A percentile compares a stretch with the other conserved stretches of the same genome.
These are phyloP conservation scores for Striga hermonthica DNA, from an alignment of 305 asterid species.

Conservation along the genomic window DNA sequence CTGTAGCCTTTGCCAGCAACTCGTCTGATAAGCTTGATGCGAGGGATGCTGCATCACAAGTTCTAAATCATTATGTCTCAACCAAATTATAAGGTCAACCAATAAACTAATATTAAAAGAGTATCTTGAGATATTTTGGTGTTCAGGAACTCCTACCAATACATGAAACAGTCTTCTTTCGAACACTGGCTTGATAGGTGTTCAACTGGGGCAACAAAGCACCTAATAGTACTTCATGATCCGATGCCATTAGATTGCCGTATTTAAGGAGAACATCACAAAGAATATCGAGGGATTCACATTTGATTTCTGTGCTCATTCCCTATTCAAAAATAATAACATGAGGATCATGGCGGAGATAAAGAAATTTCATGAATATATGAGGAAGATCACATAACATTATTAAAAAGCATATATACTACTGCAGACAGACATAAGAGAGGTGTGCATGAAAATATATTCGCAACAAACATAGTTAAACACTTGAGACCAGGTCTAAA, in stretches of 20 bases:
- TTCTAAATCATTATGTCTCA: constrained; percentile 30
- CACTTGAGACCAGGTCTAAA: constrained; percentile 22
- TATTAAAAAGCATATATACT: not conserved
- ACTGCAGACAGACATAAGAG: not conserved
- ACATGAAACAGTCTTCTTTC: constrained; percentile 94
- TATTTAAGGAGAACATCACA: constrained; percentile 96
- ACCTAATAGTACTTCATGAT: constrained; percentile 69
- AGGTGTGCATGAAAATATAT: constrained; percentile 9
- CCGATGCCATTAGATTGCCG: constrained; percentile 81
- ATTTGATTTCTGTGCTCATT: constrained; percentile 84
- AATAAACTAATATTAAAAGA: constrained; percentile 14
- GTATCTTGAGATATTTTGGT: not conserved
- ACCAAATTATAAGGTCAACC: constrained; percentile 20
- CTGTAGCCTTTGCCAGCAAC: constrained; percentile 84
- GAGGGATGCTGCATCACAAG: constrained; percentile 68
- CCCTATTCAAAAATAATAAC: constrained; percentile 45
- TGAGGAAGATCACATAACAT: not conserved
- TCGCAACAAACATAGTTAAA: constrained; percentile 17
- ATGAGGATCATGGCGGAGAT: constrained; percentile 18
- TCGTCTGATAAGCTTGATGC: constrained; percentile 98
- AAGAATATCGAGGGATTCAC: constrained; percentile 92
- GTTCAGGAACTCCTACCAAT: constrained; percentile 60
- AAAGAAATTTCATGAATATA: constrained; percentile 11
- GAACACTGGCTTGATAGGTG: constrained; percentile 89
- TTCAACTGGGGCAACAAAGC: constrained; percentile 84